phyloP scores from a whole-genome alignment of 352 stramenopile genomes.

The Pythium volutum region DNA sequence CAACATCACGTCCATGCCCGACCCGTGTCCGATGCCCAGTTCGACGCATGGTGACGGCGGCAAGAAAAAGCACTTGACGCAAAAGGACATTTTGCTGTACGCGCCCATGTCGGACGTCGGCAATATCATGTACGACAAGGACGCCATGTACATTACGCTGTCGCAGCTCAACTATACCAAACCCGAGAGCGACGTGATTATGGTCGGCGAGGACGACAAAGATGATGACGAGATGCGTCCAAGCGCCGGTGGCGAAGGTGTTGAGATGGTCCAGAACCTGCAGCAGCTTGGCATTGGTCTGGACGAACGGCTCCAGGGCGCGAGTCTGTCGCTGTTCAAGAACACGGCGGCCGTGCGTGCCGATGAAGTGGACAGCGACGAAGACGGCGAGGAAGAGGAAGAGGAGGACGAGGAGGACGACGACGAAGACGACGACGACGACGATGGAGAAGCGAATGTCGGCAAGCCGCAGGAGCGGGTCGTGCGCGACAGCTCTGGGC shows the following conservation, averaged over 20 bases:
- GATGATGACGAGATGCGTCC: constrained; percentile 35
- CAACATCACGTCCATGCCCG: constrained; percentile 91
- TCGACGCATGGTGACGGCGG: constrained; percentile 47
- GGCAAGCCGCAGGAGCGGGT: constrained; percentile 65
- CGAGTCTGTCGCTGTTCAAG: constrained; percentile 96
- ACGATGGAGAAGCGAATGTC: constrained; percentile 41
- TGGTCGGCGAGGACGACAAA: constrained; percentile 48
- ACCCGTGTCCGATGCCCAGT: constrained; percentile 95
- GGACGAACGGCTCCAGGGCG: constrained; percentile 93
- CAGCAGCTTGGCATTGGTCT: constrained; percentile 90
- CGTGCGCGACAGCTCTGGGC: constrained; percentile 63
- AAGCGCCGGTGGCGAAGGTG: constrained; percentile 69
- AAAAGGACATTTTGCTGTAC: constrained; percentile 61
- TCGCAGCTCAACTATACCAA: constrained; percentile 94
- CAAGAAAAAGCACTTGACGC: constrained; percentile 87
- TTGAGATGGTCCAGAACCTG: constrained; percentile 94
- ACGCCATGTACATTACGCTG: constrained; percentile 99
- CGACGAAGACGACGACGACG: constrained; percentile 40
- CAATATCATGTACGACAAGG: constrained; percentile 98
- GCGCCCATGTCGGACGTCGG: constrained; percentile 94
- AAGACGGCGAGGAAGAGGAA: constrained; percentile 31
- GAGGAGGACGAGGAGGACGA: constrained; percentile 10
- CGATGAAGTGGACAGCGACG: constrained; percentile 68
- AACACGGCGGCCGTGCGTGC: constrained; percentile 82
- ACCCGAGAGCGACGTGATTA: constrained; percentile 73